Conservation (phyloP, 2,329 filamentous ascomycete species). For the Fusarium buharicum region DNA sequence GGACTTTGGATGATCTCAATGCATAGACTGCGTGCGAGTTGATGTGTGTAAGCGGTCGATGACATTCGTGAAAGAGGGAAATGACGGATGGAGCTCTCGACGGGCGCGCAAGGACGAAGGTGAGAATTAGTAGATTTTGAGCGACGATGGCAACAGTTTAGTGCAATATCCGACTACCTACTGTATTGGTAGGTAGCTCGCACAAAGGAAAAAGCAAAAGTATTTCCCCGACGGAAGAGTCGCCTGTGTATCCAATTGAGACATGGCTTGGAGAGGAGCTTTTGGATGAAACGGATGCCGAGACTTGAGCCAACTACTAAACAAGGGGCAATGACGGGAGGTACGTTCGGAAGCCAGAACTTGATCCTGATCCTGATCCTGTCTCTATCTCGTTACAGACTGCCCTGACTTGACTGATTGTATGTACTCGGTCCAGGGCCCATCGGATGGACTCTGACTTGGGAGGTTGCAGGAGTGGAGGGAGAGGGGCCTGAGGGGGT, state of each 20-base stretch:
- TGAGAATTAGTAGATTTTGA: slow-evolving; percentile 17
- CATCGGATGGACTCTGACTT: slow-evolving; percentile 20
- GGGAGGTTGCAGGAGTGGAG: slow-evolving; percentile 40
- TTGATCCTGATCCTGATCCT: slow-evolving; percentile 5
- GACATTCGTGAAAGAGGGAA: slow-evolving; percentile 17
- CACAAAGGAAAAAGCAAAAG: slow-evolving; percentile 21
- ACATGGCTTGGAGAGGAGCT: slow-evolving; percentile 18
- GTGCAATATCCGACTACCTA: neutral
- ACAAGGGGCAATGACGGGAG: slow-evolving; percentile 24
- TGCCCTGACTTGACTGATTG: slow-evolving; percentile 5
- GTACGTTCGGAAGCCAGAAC: slow-evolving; percentile 3
- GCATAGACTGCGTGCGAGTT: neutral
- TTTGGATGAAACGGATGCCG: slow-evolving; percentile 34
- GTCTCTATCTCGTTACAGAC: slow-evolving; percentile 16
- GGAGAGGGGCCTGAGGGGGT: slow-evolving; percentile 18
- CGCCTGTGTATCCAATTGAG: slow-evolving; percentile 30
- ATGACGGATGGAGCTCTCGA: slow-evolving; percentile 26
- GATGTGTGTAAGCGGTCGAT: slow-evolving; percentile 25
- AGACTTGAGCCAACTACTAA: slow-evolving; percentile 21
- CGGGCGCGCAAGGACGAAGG: slow-evolving; percentile 21
- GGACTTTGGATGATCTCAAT: slow-evolving; percentile 21
- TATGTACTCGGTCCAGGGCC: slow-evolving; percentile 20
- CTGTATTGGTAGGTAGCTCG: neutral
- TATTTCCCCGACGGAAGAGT: slow-evolving; percentile 23
- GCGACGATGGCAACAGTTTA: neutral